Conservation (phyloP, 345 rosid genomes). For the Jatropha curcas region DNA sequence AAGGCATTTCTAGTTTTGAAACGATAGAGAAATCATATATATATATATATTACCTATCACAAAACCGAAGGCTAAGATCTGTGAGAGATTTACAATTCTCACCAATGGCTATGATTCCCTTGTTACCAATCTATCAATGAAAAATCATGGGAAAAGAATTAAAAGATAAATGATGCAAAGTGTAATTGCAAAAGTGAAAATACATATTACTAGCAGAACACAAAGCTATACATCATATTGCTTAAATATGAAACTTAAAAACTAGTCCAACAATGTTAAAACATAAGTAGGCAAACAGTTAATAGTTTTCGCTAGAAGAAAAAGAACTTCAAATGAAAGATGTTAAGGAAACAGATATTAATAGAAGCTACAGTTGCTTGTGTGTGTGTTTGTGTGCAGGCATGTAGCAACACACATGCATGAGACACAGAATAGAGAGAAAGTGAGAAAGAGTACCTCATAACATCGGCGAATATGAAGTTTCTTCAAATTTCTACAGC, state of each 20-base stretch:
- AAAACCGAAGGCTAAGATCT: constrained; percentile 85
- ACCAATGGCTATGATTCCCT: constrained; percentile 76
- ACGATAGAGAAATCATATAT: neutral
- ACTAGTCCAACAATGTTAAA: neutral
- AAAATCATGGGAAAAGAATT: constrained; percentile 1
- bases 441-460: constrained; percentile 53
- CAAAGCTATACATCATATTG: neutral
- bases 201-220: neutral
- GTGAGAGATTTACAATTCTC: constrained; percentile 69
- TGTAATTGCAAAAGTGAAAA: neutral
- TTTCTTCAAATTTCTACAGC: constrained; percentile 76
- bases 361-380: too few species aligned
- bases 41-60: constrained; percentile 57
- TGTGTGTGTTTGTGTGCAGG: too few species aligned
- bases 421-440: constrained; percentile 20
- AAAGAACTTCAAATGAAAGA: neutral
- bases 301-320: neutral
- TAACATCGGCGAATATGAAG: constrained; percentile 92
- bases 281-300: neutral
- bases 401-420: neutral
- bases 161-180: neutral
- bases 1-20: neutral
- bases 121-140: constrained; percentile 66
- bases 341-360: neutral
- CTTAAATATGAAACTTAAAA: neutral